Base-by-base conservation (phyloP, 2,329 filamentous ascomycete genomes). In the Thielaviopsis ethacetica region DNA sequence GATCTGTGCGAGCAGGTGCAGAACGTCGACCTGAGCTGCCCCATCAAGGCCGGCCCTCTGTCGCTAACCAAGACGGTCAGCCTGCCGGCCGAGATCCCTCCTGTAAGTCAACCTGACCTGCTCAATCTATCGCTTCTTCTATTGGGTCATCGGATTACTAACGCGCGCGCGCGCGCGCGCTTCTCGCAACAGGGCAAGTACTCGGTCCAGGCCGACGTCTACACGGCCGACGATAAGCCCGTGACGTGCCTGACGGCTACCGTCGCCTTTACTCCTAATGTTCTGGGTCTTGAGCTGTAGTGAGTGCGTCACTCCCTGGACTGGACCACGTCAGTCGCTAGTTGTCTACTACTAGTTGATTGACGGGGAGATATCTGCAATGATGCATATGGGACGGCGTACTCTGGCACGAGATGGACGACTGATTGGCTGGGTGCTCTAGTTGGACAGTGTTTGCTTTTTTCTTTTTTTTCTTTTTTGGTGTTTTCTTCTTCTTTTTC, bases 11-110 rank as follows among this genome's bases (percentile, higher is more conserved):
- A 96, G 62, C 85, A 95, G 70, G 81, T 95, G 64, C 76, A 80
- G 69, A 90, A 96, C 65, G 88, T 96, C 52, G 89, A 96, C 66
- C 76, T 97, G 60, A 74, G 88, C 66, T 98, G 93, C 72, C 93
- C 93, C 54, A 79, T 98, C 61, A 76, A 95, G 72, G 81, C 88
- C 73, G 91, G 91, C 61, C 73, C 82, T 22, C 76, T 90, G 68
- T 74, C 74, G 44, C 74, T 98, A 65, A 81, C 75, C 64, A 97
- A 97, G 78, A 77, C 83, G 21, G 88, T 97, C 59, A 82, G 91
- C 44, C 77, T 98, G 62, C 93, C 93, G 57, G 81, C 77, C 65
- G 81, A 94, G 72, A 93, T 97, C 64, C 91, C 91, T 69, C 86
- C 88, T 61, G 91, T 95, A 81, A 66, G 88, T 79, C 44, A 21